Conservation (phyloP, 2,329 filamentous ascomycete species). For the Cladosporium sphaerospermum region DNA sequence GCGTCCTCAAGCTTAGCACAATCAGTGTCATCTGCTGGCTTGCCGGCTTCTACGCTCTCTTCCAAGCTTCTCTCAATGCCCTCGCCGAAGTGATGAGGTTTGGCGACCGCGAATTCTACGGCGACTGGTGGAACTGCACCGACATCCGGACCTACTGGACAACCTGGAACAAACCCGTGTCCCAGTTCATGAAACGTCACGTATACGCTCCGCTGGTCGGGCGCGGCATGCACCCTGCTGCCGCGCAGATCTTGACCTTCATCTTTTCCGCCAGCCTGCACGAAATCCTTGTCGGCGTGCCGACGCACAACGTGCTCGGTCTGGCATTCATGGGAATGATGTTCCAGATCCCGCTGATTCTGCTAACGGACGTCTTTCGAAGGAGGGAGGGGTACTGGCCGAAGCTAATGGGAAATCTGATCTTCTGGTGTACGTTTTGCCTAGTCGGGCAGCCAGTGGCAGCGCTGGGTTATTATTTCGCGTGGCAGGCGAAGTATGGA, state of each 20-base stretch:
- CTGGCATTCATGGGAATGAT: constrained; percentile 95
- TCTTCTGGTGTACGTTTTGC: constrained; percentile 96
- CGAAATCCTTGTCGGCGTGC: constrained; percentile 86
- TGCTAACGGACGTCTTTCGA: constrained; percentile 70
- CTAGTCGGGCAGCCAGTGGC: constrained; percentile 91
- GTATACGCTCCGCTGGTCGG: constrained; percentile 84
- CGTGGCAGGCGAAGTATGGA: constrained; percentile 97
- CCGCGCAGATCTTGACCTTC: constrained; percentile 78
- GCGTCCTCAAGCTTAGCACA: constrained; percentile 88
- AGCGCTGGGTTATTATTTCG: constrained; percentile 91
- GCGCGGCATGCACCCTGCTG: constrained; percentile 65
- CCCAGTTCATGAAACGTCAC: constrained; percentile 92
- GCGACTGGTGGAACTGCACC: constrained; percentile 95
- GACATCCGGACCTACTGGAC: constrained; percentile 87
- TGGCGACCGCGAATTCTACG: constrained; percentile 90
- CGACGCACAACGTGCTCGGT: constrained; percentile 67
- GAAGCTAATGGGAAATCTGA: constrained; percentile 79
- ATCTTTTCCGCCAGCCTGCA: constrained; percentile 82
- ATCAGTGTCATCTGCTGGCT: constrained; percentile 97
- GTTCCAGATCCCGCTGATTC: constrained; percentile 82
- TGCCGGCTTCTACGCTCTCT: constrained; percentile 92
- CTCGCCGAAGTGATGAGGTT: constrained; percentile 86
- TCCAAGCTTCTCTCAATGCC: constrained; percentile 87
- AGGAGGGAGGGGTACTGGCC: constrained; percentile 70
- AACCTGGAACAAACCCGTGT: constrained; percentile 96